Evolutionary conservation across 2,329 filamentous ascomycete genomes (phyloP), one percentile per base, ranked within the genome.

Genomic region (Diplocarpon mali): DNA sequence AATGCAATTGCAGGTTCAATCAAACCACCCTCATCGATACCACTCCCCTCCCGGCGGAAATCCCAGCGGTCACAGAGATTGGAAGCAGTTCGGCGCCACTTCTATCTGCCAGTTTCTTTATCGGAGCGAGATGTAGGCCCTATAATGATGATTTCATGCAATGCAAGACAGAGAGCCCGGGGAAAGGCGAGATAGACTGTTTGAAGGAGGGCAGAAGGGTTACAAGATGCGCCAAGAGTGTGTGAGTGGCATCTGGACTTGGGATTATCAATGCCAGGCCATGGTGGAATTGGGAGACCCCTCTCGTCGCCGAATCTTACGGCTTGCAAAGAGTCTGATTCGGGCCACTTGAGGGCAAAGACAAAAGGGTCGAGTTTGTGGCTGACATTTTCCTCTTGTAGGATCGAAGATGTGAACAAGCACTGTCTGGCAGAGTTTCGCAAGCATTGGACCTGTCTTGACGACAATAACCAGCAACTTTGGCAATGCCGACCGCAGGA

Each of bases 141-240:
- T 98, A 89, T 75, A 96, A 96, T 69, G 92, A 98, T 73, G 92
- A 98, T 70, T 98, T 84, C 71, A 98, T 98, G 90, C 85, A 94
- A 72, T 98, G 92, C 83, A 98, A 98, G 82, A 85, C 78, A 57
- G 88, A 95, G 69, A 81, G 87, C 60, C 83, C 85, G 52, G 92
- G 92, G 60, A 80, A 78, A 67, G 92, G 88, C 65, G 92, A 98
- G 73, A 67, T 93, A 53, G 86, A 95, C 57, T 98, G 92, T 69
- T 70, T 98, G 76, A 90, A 86, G 74, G 92, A 98, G 71, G 92
- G 92, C 46, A 78, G 92, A 65, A 85, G 92, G 67, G 92, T 98
- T 51, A 98, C 92, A 58, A 79, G 92, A 69, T 98, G 92, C 72
- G 92, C 92, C 48, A 82, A 85, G 58, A 94, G 87, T 68, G 92